These are phyloP conservation scores for Suhomyces maxii DNA, from an alignment of 1,139 yeast species.

Conservation along the genomic window DNA sequence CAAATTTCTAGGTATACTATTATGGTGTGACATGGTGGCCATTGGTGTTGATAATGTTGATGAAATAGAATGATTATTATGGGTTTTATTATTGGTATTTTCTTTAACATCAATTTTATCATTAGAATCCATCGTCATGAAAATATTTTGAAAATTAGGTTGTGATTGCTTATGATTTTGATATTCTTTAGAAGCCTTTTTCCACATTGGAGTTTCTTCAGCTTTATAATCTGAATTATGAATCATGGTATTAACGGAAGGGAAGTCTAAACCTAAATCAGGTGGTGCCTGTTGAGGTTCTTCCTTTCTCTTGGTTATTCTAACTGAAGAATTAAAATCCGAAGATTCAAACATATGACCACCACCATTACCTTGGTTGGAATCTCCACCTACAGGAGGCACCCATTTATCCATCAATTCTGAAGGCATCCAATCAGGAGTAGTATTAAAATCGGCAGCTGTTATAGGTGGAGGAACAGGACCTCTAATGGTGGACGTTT, in stretches of 20 bases:
- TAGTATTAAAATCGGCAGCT: constrained; percentile 20
- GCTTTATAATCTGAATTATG: constrained; percentile 28
- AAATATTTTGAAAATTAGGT: constrained; percentile 36
- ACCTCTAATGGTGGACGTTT: constrained; percentile 20
- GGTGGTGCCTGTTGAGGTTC: constrained; percentile 1
- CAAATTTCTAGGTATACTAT: constrained; percentile 9
- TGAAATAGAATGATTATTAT: constrained; percentile 27
- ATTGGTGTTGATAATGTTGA: constrained; percentile 42
- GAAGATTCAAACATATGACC: constrained; percentile 8
- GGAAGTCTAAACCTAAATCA: constrained; percentile 23
- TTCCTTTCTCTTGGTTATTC: constrained; percentile 23
- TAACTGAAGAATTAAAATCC: constrained; percentile 33
- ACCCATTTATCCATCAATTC: constrained; percentile 42
- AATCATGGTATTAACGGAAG: constrained; percentile 37
- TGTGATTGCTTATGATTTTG: constrained; percentile 28
- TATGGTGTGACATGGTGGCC: constrained; percentile 20
- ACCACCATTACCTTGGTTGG: neutral
- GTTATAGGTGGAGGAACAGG: neutral
- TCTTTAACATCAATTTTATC: constrained; percentile 12
- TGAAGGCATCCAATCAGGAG: constrained; percentile 50
- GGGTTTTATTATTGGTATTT: neutral
- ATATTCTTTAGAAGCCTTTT: constrained; percentile 31
- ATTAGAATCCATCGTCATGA: constrained; percentile 22
- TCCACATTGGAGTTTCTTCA: constrained; percentile 41
- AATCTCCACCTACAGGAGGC: constrained; percentile 10